phyloP scores from a whole-genome alignment of 2,329 filamentous ascomycete genomes.

The Phaeosphaeriaceae sp. region DNA sequence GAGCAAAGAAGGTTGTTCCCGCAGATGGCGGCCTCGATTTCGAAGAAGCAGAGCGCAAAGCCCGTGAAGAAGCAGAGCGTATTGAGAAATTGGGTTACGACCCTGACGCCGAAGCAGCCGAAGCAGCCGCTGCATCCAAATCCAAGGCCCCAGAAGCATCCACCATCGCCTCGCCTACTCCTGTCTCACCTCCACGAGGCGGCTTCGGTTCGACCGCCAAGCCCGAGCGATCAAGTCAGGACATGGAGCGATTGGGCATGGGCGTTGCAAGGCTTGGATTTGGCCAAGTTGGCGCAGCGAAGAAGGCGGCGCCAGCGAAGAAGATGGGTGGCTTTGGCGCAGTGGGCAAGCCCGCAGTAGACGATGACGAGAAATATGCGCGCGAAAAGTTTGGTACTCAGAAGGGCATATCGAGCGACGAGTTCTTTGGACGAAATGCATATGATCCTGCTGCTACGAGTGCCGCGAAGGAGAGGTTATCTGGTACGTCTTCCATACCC shows the following conservation, averaged over 20 bases:
- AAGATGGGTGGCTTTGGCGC: slow-evolving; percentile 91
- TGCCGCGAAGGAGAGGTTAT: slow-evolving; percentile 86
- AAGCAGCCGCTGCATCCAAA: slow-evolving; percentile 39
- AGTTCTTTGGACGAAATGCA: slow-evolving; percentile 92
- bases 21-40: slow-evolving; percentile 81
- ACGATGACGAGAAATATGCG: slow-evolving; percentile 83
- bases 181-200: slow-evolving; percentile 70
- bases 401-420: slow-evolving; percentile 96
- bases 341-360: slow-evolving; percentile 73
- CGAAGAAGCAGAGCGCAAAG: slow-evolving; percentile 95
- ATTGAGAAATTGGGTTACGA: slow-evolving; percentile 96
- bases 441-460: slow-evolving; percentile 82
- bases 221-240: slow-evolving; percentile 68
- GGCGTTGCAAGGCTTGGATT: slow-evolving; percentile 86
- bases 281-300: slow-evolving; percentile 73
- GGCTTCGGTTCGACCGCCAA: slow-evolving; percentile 69
- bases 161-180: slow-evolving; percentile 76
- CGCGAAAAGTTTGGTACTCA: slow-evolving; percentile 88
- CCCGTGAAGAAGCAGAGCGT: slow-evolving; percentile 95
- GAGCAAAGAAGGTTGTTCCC: slow-evolving; percentile 76
- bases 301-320: slow-evolving; percentile 68
- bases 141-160: slow-evolving; percentile 59
- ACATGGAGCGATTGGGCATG: slow-evolving; percentile 90
- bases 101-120: slow-evolving; percentile 76
- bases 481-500: slow-evolving; percentile 49